Percentiles rank a stretch among this genome's conserved stretches.
Evolutionary conservation across 2,329 filamentous ascomycete genomes (phyloP).

Genomic region (Penicillium brasilianum): DNA sequence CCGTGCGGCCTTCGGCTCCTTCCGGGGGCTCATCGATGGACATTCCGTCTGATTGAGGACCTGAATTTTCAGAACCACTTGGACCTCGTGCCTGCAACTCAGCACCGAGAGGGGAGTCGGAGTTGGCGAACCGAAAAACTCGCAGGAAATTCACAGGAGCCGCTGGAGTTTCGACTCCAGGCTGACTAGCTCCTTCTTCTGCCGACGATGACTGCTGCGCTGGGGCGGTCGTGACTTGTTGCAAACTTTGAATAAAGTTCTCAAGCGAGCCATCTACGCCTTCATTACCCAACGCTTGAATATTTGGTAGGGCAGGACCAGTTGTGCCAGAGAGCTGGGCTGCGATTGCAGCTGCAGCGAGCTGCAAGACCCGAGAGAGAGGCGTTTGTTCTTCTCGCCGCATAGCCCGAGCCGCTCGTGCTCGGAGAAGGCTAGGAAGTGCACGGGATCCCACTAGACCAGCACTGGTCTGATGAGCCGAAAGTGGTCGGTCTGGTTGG

Average conservation of each 20-base stretch:
- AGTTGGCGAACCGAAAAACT: slow-evolving; percentile 70
- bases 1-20: slow-evolving; percentile 61
- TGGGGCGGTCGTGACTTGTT: slow-evolving; percentile 65
- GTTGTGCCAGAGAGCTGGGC: slow-evolving; percentile 68
- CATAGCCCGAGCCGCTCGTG: slow-evolving; percentile 59
- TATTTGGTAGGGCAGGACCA: slow-evolving; percentile 60
- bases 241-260: slow-evolving; percentile 66
- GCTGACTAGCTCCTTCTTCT: slow-evolving; percentile 42
- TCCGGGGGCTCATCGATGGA: slow-evolving; percentile 48
- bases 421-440: slow-evolving; percentile 52
- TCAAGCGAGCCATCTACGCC: slow-evolving; percentile 67
- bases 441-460: slow-evolving; percentile 43
- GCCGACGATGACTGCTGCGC: slow-evolving; percentile 43
- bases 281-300: slow-evolving; percentile 59
- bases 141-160: slow-evolving; percentile 70
- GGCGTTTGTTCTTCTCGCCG: slow-evolving; percentile 66
- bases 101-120: slow-evolving; percentile 41
- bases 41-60: slow-evolving; percentile 40
- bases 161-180: slow-evolving; percentile 49
- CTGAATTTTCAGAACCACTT: slow-evolving; percentile 32
- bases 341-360: slow-evolving; percentile 68
- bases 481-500: slow-evolving; percentile 34
- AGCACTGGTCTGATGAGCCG: slow-evolving; percentile 34
- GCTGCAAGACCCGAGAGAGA: slow-evolving; percentile 65
- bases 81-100: slow-evolving; percentile 31